Evolutionary conservation across 2,329 filamentous ascomycete species (phyloP).

Genomic region (Biscogniauxia mediterranea): DNA sequence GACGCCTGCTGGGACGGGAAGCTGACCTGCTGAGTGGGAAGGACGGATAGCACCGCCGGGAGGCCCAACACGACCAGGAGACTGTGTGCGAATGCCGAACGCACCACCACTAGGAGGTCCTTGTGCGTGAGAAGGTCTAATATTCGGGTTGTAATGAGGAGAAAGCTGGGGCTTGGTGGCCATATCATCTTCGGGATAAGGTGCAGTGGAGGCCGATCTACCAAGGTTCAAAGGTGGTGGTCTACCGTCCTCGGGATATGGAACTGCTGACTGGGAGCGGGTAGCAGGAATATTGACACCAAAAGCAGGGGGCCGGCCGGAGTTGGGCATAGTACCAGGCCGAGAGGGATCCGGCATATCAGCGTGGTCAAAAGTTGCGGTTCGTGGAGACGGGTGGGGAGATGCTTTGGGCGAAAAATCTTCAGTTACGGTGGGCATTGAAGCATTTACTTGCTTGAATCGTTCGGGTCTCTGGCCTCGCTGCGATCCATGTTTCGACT

Average conservation of each 20-base stretch:
- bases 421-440: constrained; percentile 52
- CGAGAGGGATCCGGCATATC: constrained; percentile 49
- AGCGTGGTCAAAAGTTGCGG: constrained; percentile 39
- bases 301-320: constrained; percentile 49
- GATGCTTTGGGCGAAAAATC: constrained; percentile 36
- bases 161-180: constrained; percentile 33
- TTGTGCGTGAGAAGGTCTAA: constrained; percentile 50
- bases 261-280: constrained; percentile 57
- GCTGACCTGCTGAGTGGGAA: constrained; percentile 46
- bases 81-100: constrained; percentile 53
- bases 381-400: constrained; percentile 42
- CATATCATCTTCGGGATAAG: constrained; percentile 55
- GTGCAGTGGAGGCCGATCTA: constrained; percentile 47
- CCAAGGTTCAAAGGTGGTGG: constrained; percentile 47
- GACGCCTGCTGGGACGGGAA: constrained; percentile 40
- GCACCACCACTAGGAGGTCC: constrained; percentile 44
- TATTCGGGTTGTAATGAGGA: constrained; percentile 45
- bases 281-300: constrained; percentile 45
- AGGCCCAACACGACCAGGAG: constrained; percentile 23
- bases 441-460: constrained; percentile 47
- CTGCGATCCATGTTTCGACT: constrained; percentile 72
- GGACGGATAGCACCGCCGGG: constrained; percentile 37
- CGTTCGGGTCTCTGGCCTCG: constrained; percentile 60
- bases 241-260: constrained; percentile 69
- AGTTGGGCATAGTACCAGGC: constrained; percentile 34